Conservation (phyloP, 441 rosid species). For the Viola pubescens region DNA sequence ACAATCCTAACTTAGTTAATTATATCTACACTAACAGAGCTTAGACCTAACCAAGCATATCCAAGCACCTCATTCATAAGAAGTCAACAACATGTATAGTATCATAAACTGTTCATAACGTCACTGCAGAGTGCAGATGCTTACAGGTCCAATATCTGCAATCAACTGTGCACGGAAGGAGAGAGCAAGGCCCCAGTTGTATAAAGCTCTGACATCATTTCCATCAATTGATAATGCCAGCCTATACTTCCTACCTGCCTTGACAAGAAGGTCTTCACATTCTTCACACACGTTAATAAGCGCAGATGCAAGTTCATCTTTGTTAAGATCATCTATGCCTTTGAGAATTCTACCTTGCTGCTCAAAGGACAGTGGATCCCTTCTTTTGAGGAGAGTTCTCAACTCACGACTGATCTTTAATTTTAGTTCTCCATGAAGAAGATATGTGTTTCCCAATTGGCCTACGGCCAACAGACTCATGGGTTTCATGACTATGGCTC, state of each 20-base stretch:
- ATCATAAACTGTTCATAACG: neutral
- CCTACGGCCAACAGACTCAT: slow-evolving; percentile 66
- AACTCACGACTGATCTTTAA: slow-evolving; percentile 50
- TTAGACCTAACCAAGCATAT: slow-evolving; percentile 3
- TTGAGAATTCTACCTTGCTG: slow-evolving; percentile 22
- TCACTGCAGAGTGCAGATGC: slow-evolving; percentile 10
- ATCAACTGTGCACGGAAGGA: slow-evolving; percentile 67
- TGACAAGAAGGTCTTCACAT: slow-evolving; percentile 60
- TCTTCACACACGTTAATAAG: slow-evolving; percentile 55
- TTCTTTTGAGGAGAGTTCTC: slow-evolving; percentile 41
- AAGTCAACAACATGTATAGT: neutral
- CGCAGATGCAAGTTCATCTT: slow-evolving; percentile 35
- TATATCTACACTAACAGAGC: neutral
- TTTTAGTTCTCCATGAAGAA: slow-evolving; percentile 67
- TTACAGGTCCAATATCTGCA: slow-evolving; percentile 71
- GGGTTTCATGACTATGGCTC: slow-evolving; percentile 51
- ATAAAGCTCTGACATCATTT: slow-evolving; percentile 50
- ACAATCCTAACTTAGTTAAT: slow-evolving; percentile 1
- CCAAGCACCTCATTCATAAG: neutral
- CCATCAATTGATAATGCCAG: slow-evolving; percentile 58
- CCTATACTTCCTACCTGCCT: slow-evolving; percentile 60
- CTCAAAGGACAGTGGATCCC: slow-evolving; percentile 28
- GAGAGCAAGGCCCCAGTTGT: slow-evolving; percentile 77
- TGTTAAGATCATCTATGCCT: slow-evolving; percentile 22
- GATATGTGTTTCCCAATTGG: slow-evolving; percentile 63